A percentile compares a stretch with the other conserved stretches of the same genome.
phyloP scores from a whole-genome alignment of 306 rosid genomes.

The Geum urbanum region DNA sequence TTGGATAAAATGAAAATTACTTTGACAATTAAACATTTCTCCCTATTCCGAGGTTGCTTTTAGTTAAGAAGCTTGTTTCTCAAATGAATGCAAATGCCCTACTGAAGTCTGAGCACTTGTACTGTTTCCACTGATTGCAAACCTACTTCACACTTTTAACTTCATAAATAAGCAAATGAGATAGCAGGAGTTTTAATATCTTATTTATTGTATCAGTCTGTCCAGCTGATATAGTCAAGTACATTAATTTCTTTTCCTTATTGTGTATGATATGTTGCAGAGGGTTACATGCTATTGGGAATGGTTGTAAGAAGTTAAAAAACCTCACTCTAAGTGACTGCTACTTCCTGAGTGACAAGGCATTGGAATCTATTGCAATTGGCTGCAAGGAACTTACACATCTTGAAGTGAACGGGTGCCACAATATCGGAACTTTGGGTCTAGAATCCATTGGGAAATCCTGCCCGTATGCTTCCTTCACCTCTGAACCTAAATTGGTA shows the following conservation, averaged over 20 bases:
- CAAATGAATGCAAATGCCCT: background rate
- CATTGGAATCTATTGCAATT: constrained; percentile 84
- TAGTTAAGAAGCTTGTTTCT: background rate
- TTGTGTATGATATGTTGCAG: constrained; percentile 37
- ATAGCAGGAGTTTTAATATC: background rate
- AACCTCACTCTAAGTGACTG: constrained; percentile 82
- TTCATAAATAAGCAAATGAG: background rate
- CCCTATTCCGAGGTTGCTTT: background rate
- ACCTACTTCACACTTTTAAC: background rate
- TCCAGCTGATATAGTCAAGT: constrained; percentile 2
- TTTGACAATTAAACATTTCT: background rate
- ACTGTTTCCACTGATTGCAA: background rate
- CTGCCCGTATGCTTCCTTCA: constrained; percentile 63
- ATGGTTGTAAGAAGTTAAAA: constrained; percentile 85
- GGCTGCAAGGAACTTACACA: constrained; percentile 91
- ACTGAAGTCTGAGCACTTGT: background rate
- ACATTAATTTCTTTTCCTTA: constrained; percentile 12
- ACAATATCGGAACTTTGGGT: constrained; percentile 79
- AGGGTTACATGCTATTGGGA: constrained; percentile 72
- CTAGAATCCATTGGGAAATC: constrained; percentile 78
- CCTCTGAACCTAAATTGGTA: constrained; percentile 22
- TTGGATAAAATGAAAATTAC: background rate
- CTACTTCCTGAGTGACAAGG: constrained; percentile 77
- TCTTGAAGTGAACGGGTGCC: constrained; percentile 96
- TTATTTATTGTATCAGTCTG: background rate